Evolutionary conservation across 139 green algal genomes (phyloP), one percentile per base, ranked within the genome.

Genomic region (Haematococcus lacustris): DNA sequence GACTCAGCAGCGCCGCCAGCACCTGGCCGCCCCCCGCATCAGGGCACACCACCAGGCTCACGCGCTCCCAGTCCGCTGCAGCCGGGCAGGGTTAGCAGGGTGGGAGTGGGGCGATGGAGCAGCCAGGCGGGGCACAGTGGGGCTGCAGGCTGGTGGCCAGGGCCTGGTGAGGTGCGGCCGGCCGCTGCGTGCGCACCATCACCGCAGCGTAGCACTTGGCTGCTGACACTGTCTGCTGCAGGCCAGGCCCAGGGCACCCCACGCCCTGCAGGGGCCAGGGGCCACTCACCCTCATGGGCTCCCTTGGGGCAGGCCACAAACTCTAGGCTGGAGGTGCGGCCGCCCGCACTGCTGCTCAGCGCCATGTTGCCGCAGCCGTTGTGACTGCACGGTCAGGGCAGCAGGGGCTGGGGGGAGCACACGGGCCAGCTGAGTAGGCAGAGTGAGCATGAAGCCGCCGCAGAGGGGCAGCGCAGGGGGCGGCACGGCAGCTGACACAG

Each of bases 61-160:
- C 63, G 3, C 63, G 63, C 63, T 69, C 63, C 63, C 63, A 69
- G 35, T 69, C 63, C 34, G 63, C 63, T 69, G 63, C 63, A n/a
- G 32, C n/a, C n/a, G n/a, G n/a, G n/a, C n/a, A n/a, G n/a, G n/a
- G n/a, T n/a, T n/a, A n/a, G n/a, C n/a, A n/a, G n/a, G n/a, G n/a
- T n/a, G n/a, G n/a, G n/a, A n/a, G n/a, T n/a, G n/a, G n/a, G n/a
- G n/a, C n/a, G n/a, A n/a, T n/a, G n/a, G n/a, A n/a, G n/a, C n/a
- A n/a, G n/a, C n/a, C n/a, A n/a, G n/a, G n/a, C n/a, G n/a, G n/a
- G n/a, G n/a, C n/a, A n/a, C n/a, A n/a, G n/a, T n/a, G n/a, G n/a
- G n/a, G n/a, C n/a, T n/a, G n/a, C n/a, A n/a, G 61, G 61, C 30
- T 43, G 17, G 57, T n/a, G 5, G 26, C n/a, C 57, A 64, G 57